A percentile compares a stretch with the other conserved stretches of the same genome.
Conservation (phyloP, 2,329 filamentous ascomycete species). For the Apiospora koreana region DNA sequence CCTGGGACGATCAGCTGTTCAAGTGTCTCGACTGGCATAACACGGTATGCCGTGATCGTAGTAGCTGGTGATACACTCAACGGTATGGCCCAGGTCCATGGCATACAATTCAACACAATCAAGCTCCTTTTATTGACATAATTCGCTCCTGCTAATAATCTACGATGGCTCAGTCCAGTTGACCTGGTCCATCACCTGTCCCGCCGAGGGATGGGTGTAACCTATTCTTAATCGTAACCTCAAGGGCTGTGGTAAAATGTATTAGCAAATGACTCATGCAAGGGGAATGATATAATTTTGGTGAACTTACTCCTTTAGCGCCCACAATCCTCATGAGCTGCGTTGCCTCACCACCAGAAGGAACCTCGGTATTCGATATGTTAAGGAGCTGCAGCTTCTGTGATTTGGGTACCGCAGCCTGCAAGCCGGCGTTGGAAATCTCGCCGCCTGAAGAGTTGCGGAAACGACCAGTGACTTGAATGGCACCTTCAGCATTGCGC, state of each 20-base stretch:
- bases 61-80: background rate
- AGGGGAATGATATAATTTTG: background rate
- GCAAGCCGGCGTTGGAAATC: constrained; percentile 77
- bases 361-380: constrained; percentile 79
- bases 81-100: background rate
- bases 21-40: no score
- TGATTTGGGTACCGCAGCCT: constrained; percentile 94
- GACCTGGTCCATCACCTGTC: constrained; percentile 83
- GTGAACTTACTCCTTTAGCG: constrained; percentile 79
- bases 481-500: constrained; percentile 74
- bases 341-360: constrained; percentile 77
- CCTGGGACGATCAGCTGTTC: no score
- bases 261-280: constrained; percentile 24
- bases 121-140: constrained; percentile 4
- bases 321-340: constrained; percentile 88
- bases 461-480: constrained; percentile 85
- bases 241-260: constrained; percentile 61
- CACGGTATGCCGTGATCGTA: background rate
- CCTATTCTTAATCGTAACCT: constrained; percentile 83
- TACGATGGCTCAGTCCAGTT: constrained; percentile 85
- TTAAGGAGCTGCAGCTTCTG: constrained; percentile 91
- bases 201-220: constrained; percentile 70
- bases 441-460: constrained; percentile 68
- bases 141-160: constrained; percentile 6
- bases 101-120: background rate